phyloP scores from a whole-genome alignment of 208 protist genomes.

The Wallacemonas sp. region DNA sequence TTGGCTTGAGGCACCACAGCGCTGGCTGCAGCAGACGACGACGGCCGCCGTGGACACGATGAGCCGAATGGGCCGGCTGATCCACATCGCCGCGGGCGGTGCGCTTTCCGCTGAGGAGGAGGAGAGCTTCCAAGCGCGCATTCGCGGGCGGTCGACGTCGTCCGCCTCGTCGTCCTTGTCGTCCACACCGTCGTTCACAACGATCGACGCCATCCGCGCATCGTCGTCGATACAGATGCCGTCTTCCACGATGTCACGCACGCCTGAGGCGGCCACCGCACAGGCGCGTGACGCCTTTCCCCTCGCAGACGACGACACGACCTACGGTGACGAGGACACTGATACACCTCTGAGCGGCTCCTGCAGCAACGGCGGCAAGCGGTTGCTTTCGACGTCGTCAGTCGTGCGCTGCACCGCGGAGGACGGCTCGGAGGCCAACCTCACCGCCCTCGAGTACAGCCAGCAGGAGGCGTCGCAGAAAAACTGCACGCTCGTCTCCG shows the following conservation, averaged over 20 bases:
- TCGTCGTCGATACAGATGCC: too few relatives aligned
- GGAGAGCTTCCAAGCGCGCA: not conserved
- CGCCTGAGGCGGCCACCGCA: too few relatives aligned
- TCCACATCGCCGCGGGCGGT: conserved; percentile 12
- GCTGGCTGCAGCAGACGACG: not conserved
- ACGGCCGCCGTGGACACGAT: conserved; percentile 1
- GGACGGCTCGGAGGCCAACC: conserved; percentile 12
- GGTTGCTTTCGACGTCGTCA: not conserved
- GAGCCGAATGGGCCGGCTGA: conserved; percentile 1
- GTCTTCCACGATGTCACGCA: too few relatives aligned
- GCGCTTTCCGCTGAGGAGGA: conserved; percentile 9
- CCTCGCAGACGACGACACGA: too few relatives aligned
- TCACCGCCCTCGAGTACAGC: conserved; percentile 33
- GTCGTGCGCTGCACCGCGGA: not conserved
- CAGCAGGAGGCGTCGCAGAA: not conserved
- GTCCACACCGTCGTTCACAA: too few relatives aligned
- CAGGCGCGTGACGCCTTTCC: too few relatives aligned
- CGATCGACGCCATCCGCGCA: too few relatives aligned
- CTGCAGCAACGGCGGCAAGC: not conserved
- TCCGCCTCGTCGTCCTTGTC: too few relatives aligned
- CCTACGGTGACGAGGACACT: not conserved
- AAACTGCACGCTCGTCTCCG: not conserved
- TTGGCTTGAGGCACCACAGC: conserved; percentile 16
- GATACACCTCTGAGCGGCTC: not conserved
- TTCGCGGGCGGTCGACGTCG: too few relatives aligned